A percentile compares a stretch with the other conserved stretches of the same genome.
Conservation (phyloP, 805 yeast species). For the Nakazawaea sp. region DNA sequence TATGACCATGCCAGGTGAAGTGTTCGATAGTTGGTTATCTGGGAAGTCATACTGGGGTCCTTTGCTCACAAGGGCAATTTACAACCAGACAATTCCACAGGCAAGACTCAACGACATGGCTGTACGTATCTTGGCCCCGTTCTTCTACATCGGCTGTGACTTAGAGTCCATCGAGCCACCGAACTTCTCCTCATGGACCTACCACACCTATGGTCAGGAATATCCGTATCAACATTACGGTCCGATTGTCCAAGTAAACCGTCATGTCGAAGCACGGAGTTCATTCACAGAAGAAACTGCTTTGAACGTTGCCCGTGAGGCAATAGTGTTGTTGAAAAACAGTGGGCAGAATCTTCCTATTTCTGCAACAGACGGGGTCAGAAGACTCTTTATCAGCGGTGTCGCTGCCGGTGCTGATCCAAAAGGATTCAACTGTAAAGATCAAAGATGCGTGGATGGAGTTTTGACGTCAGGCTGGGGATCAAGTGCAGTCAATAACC, state of each 20-base stretch:
- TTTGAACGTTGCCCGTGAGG: slow-evolving; percentile 47
- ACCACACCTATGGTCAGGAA: slow-evolving; percentile 46
- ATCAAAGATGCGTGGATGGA: slow-evolving; percentile 47
- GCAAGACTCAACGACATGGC: slow-evolving; percentile 55
- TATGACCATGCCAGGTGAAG: slow-evolving; percentile 59
- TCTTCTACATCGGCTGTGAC: slow-evolving; percentile 35
- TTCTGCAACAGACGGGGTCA: slow-evolving; percentile 31
- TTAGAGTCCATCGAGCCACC: slow-evolving; percentile 34
- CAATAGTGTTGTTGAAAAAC: slow-evolving; percentile 48
- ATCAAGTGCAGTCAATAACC: slow-evolving; percentile 50
- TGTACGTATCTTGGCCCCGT: slow-evolving; percentile 48
- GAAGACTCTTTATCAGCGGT: slow-evolving; percentile 41
- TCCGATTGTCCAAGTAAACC: slow-evolving; percentile 46
- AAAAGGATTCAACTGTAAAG: slow-evolving; percentile 47
- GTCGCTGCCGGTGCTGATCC: slow-evolving; percentile 45
- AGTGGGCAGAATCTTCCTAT: slow-evolving; percentile 46
- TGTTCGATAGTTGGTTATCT: slow-evolving; percentile 43
- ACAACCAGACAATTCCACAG: slow-evolving; percentile 48
- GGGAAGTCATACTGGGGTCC: slow-evolving; percentile 57
- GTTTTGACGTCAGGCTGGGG: slow-evolving; percentile 59
- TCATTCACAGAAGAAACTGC: slow-evolving; percentile 42
- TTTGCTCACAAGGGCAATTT: slow-evolving; percentile 44
- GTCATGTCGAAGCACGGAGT: slow-evolving; percentile 46
- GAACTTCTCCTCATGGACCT: slow-evolving; percentile 55
- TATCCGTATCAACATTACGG: slow-evolving; percentile 49